Conservation (phyloP, 176 grass and related monocot genomes). For the Avena sativa region DNA sequence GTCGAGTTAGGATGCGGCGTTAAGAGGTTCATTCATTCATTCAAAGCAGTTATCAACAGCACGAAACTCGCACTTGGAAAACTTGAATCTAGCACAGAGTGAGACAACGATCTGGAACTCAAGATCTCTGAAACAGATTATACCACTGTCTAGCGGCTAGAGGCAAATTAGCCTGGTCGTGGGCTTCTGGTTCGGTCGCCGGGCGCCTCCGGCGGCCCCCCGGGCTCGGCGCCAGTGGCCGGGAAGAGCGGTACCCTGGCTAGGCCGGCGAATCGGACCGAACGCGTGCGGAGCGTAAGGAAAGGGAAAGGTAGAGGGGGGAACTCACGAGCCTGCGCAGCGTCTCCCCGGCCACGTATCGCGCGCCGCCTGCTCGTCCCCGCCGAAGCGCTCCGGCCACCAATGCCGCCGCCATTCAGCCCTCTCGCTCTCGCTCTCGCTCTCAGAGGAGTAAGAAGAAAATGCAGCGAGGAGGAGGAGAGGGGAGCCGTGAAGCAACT, state of each 20-base stretch:
- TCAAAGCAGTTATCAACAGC: too few relatives aligned
- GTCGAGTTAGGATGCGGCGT: too few relatives aligned
- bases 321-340: constrained; percentile 51
- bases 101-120: too few relatives aligned
- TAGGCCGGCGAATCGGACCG: neutral
- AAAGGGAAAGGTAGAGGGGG: too few relatives aligned
- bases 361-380: neutral
- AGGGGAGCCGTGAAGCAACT: neutral
- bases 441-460: neutral
- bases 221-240: neutral
- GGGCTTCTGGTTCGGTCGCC: neutral
- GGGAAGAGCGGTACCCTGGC: neutral
- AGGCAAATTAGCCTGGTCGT: neutral
- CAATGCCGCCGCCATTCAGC: constrained; percentile 47
- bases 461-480: neutral
- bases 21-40: too few relatives aligned
- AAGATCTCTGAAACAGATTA: too few relatives aligned
- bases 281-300: neutral
- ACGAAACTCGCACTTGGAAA: too few relatives aligned
- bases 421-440: neutral
- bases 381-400: constrained; percentile 35
- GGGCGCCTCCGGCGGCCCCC: too few relatives aligned
- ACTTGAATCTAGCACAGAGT: too few relatives aligned
- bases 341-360: neutral
- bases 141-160: neutral